Evolutionary conservation across 1,284 basidiomycete species (phyloP).

Genomic region (Trichosporon inkin): DNA sequence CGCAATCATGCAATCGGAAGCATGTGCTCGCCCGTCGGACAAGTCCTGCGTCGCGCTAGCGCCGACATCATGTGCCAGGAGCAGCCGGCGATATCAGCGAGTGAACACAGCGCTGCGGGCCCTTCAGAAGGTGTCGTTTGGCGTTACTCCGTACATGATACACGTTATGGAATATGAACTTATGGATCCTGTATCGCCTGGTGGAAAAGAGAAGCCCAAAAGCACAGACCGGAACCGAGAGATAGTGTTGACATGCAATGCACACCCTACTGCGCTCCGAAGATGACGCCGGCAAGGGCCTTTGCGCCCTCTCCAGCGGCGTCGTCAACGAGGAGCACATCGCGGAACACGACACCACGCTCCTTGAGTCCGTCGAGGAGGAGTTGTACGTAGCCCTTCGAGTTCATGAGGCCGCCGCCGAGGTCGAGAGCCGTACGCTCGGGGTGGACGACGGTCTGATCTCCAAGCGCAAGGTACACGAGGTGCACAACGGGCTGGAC

Average conservation of each 20-base stretch:
- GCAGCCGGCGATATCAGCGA: no score
- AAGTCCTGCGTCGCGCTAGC: no score
- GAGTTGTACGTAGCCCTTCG: constrained; percentile 33
- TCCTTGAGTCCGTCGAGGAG: constrained; percentile 30
- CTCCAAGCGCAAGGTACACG: constrained; percentile 35
- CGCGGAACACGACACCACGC: constrained; percentile 31
- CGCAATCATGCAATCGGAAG: no score
- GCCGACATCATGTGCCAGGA: no score
- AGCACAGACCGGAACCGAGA: no score
- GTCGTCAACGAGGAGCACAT: constrained; percentile 35
- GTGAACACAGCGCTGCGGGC: no score
- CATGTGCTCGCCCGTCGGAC: no score
- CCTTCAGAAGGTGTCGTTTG: no score
- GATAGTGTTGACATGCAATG: no score
- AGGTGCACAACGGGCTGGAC: constrained; percentile 33
- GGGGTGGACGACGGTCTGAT: constrained; percentile 32
- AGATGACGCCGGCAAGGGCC: constrained; percentile 34
- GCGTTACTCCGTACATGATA: constrained; percentile 1
- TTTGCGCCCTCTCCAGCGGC: constrained; percentile 40
- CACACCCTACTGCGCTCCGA: constrained; percentile 7
- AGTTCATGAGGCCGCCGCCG: constrained; percentile 43
- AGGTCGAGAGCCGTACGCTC: constrained; percentile 31
- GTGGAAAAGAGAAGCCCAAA: neutral
- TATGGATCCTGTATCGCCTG: neutral
- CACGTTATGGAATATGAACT: constrained; percentile 3